Conservation (phyloP, 805 yeast genomes). For the Nakazawaea ernobii region DNA sequence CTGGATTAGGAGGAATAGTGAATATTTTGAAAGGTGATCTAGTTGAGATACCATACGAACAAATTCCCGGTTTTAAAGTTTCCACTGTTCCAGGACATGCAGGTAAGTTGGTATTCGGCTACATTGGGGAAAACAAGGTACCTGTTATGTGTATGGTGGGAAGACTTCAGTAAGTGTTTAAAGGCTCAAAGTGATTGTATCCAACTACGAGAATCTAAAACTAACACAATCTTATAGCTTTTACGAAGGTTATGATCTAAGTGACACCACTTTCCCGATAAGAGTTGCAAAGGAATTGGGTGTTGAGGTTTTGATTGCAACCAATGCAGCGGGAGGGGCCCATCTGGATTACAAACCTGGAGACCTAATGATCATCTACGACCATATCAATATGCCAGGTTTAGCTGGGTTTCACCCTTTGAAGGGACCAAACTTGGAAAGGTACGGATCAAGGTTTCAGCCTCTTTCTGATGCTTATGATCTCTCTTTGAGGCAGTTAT, state of each 20-base stretch:
- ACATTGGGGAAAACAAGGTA: constrained; percentile 57
- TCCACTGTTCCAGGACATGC: constrained; percentile 91
- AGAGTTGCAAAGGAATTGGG: constrained; percentile 67
- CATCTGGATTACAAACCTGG: constrained; percentile 67
- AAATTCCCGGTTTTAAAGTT: constrained; percentile 73
- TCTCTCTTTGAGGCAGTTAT: constrained; percentile 56
- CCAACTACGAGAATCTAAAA: background rate
- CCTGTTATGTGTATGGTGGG: constrained; percentile 95
- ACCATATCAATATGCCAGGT: constrained; percentile 90
- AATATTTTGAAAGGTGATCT: constrained; percentile 36
- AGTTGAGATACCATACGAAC: constrained; percentile 51
- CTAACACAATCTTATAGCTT: constrained; percentile 24
- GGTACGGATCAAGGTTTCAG: constrained; percentile 80
- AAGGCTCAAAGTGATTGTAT: background rate
- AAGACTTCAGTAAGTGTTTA: constrained; percentile 51
- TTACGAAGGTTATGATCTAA: constrained; percentile 86
- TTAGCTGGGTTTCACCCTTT: constrained; percentile 83
- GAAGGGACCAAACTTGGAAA: constrained; percentile 77
- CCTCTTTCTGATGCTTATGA: constrained; percentile 91
- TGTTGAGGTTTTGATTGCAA: constrained; percentile 60
- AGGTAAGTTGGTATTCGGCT: constrained; percentile 77
- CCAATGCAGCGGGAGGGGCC: constrained; percentile 97
- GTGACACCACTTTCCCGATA: constrained; percentile 79
- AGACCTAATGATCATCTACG: constrained; percentile 85
- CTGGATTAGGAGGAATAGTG: constrained; percentile 88